These are phyloP conservation scores for Eustoma russellianum DNA, from an alignment of 257 asterid species.

Conservation along the genomic window DNA sequence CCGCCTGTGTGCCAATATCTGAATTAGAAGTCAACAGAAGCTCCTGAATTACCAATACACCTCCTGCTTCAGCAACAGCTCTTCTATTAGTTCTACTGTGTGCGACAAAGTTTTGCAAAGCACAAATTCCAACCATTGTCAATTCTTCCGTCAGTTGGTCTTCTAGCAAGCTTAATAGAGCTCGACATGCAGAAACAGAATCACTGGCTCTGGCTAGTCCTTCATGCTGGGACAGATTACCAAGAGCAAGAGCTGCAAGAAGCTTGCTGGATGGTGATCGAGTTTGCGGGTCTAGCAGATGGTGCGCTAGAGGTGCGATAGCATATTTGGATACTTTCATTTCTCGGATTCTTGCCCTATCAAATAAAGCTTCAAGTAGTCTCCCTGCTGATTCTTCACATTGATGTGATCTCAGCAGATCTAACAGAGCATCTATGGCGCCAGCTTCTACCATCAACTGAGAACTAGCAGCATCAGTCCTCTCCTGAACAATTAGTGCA, in stretches of 20 bases:
- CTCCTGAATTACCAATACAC: slow-evolving; percentile 67
- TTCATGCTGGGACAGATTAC: slow-evolving; percentile 85
- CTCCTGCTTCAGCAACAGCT: slow-evolving; percentile 85
- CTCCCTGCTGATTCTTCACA: slow-evolving; percentile 67
- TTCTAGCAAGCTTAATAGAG: slow-evolving; percentile 51
- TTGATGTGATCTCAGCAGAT: slow-evolving; percentile 72
- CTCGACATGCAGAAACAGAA: slow-evolving; percentile 74
- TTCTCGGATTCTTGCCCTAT: slow-evolving; percentile 51
- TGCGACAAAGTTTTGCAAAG: slow-evolving; percentile 73
- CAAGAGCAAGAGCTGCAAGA: slow-evolving; percentile 78
- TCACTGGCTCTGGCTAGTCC: slow-evolving; percentile 74
- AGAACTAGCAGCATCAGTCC: slow-evolving; percentile 49
- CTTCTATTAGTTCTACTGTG: slow-evolving; percentile 82
- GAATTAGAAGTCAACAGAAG: slow-evolving; percentile 47
- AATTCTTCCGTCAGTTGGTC: slow-evolving; percentile 74
- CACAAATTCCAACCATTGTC: slow-evolving; percentile 71
- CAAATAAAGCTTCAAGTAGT: slow-evolving; percentile 65
- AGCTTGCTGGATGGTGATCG: slow-evolving; percentile 56
- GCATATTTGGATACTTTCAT: slow-evolving; percentile 73
- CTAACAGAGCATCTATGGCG: slow-evolving; percentile 68
- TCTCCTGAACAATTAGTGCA: slow-evolving; percentile 66
- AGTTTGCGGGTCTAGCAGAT: slow-evolving; percentile 82
- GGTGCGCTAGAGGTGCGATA: slow-evolving; percentile 78
- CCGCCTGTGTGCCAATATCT: slow-evolving; percentile 58
- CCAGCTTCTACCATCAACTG: slow-evolving; percentile 75